phyloP scores from a whole-genome alignment of 345 rosid species.

The Syzygium jambos region DNA sequence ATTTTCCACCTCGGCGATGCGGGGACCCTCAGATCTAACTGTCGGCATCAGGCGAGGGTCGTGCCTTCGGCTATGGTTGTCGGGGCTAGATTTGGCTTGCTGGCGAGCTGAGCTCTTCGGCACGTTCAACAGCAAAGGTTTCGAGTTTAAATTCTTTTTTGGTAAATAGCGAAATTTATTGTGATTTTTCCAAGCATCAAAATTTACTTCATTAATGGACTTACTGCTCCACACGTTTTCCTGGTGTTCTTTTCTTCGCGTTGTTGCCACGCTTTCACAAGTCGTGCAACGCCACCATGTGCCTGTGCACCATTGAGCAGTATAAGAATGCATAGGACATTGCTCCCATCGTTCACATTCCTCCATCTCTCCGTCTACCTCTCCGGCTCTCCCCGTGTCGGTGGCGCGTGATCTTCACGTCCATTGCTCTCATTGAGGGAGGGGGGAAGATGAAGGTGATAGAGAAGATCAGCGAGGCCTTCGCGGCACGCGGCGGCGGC shows the following conservation, averaged over 20 bases:
- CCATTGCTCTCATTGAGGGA: neutral
- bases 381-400: neutral
- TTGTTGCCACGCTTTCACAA: neutral
- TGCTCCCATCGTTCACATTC: neutral
- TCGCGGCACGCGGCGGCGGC: neutral
- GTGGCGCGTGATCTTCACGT: neutral
- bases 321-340: neutral
- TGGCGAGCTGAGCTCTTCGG: too few relatives aligned
- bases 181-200: too few relatives aligned
- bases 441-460: constrained; percentile 64
- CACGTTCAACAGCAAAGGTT: too few relatives aligned
- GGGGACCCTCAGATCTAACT: neutral
- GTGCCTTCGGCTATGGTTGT: neutral
- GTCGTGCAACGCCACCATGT: neutral
- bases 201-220: neutral
- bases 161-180: too few relatives aligned
- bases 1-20: neutral
- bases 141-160: too few relatives aligned
- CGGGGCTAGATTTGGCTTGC: neutral
- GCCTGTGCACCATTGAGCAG: neutral
- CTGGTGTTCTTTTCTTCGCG: neutral
- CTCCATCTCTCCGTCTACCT: neutral
- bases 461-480: constrained; percentile 48
- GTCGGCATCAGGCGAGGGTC: neutral
- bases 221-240: neutral